Conservation (phyloP, 2,329 filamentous ascomycete genomes). For the Curvularia verruculosa region DNA sequence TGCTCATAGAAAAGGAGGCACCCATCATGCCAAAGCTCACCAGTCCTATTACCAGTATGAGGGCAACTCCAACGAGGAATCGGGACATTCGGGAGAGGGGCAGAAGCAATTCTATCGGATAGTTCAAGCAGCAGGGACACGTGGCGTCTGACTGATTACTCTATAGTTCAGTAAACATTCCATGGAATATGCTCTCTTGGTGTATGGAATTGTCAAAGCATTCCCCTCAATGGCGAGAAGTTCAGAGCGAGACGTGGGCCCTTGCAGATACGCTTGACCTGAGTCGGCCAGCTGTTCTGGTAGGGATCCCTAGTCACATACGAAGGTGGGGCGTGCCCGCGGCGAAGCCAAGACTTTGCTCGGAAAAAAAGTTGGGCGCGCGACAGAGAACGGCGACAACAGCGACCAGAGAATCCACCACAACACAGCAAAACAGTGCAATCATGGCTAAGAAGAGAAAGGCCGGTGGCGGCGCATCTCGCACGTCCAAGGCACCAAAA, state of each 20-base stretch:
- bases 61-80: slow-evolving; percentile 45
- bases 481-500: slow-evolving; percentile 43
- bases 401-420: slow-evolving; percentile 10
- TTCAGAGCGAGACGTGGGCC: not conserved
- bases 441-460: slow-evolving; percentile 70
- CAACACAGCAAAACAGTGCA: slow-evolving; percentile 1
- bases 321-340: slow-evolving; percentile 17
- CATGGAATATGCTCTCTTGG: not conserved
- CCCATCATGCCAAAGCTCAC: slow-evolving; percentile 65
- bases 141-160: slow-evolving; percentile 3
- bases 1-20: slow-evolving; percentile 64
- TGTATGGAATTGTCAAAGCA: not conserved
- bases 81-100: slow-evolving; percentile 39
- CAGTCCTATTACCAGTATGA: slow-evolving; percentile 44
- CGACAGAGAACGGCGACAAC: slow-evolving; percentile 8
- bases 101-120: not conserved
- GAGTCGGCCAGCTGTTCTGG: slow-evolving; percentile 1
- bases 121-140: not conserved
- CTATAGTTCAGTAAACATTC: not conserved
- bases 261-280: not conserved
- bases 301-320: not conserved
- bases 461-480: slow-evolving; percentile 58
- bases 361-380: slow-evolving; percentile 32
- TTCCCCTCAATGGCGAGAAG: not conserved
- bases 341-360: slow-evolving; percentile 38